Evolutionary conservation across 2,329 filamentous ascomycete genomes (phyloP), one percentile per base, ranked within the genome.

Genomic region (Phaeosphaeria sp.): DNA sequence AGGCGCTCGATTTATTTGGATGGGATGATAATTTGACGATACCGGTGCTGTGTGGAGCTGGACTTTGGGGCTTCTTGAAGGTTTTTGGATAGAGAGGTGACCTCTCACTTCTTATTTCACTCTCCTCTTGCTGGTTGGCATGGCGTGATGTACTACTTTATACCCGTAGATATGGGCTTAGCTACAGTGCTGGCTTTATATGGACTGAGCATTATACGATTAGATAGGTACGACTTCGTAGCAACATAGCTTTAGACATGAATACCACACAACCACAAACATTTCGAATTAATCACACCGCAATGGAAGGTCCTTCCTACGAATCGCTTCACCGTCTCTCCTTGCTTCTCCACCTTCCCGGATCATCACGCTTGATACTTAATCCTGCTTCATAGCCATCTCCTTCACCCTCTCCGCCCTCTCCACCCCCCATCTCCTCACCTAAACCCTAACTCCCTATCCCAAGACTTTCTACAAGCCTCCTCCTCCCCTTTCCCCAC

Each of bases 21-120:
- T 93, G 92, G 90, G 95, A 99, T 72, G 95, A 99, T 79, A 99
- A 99, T 78, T 82, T 99, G 68, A 98, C 94, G 50, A 99, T 99
- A 77, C 95, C 95, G 1, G 88, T 96, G 23, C 83, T 99, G 50
- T 97, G 92, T 73, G 93, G 93, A 22, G 79, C 92, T 46, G 93
- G 93, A 6, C 88, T 99, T 60, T 97, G 91, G 89, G 90, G 90
- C 0, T 97, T 99, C 76, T 83, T 98, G 69, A 96, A 91, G 80
- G 77, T 93, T 49, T 97, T 97, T 83, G 89, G 89, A 33, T 75
- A 46, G 62, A 27, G 30, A 17, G 10, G 22, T n/a, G 10, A 17
- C 21, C 10, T 46, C 17, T 44, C 18, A 22, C 42, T 18, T 20
- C 42, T 44, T 44, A 44, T 44, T 36, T 36, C 30, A 11, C 13